Evolutionary conservation across 176 grass and related monocot species (phyloP).

Genomic region (Aegilops umbellulata): DNA sequence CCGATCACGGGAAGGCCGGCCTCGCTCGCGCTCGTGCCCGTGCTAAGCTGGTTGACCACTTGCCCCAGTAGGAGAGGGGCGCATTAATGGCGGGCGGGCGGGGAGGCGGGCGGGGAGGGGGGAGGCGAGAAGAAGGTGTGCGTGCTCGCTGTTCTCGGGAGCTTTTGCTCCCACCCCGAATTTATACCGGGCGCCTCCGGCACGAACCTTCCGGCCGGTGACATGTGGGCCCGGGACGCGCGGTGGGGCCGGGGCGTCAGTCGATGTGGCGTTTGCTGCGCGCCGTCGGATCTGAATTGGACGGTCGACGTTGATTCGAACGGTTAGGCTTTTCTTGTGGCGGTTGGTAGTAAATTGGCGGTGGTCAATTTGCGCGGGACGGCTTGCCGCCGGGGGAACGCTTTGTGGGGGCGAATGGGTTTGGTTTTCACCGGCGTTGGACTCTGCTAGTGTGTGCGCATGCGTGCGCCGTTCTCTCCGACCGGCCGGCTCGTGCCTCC

Average conservation of each 20-base stretch:
- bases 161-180: background rate
- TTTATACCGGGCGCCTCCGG: background rate
- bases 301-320: accelerated
- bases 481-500: background rate
- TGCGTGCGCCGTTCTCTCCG: background rate
- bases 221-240: background rate
- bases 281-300: background rate
- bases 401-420: background rate
- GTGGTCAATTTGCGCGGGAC: background rate
- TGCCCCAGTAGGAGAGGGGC: background rate
- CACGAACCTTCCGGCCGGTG: background rate
- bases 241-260: background rate
- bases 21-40: too few relatives aligned
- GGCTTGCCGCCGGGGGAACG: background rate
- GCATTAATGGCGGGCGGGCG: constrained; percentile 15
- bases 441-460: background rate
- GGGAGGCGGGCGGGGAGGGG: background rate
- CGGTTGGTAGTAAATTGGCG: background rate
- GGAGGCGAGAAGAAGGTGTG: background rate
- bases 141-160: background rate
- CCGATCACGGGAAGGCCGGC: background rate
- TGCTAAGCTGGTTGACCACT: background rate
- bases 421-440: background rate
- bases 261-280: background rate
- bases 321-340: background rate